These are phyloP conservation scores for Gentiana straminea DNA, from an alignment of 257 asterid genomes.

Conservation along the genomic window DNA sequence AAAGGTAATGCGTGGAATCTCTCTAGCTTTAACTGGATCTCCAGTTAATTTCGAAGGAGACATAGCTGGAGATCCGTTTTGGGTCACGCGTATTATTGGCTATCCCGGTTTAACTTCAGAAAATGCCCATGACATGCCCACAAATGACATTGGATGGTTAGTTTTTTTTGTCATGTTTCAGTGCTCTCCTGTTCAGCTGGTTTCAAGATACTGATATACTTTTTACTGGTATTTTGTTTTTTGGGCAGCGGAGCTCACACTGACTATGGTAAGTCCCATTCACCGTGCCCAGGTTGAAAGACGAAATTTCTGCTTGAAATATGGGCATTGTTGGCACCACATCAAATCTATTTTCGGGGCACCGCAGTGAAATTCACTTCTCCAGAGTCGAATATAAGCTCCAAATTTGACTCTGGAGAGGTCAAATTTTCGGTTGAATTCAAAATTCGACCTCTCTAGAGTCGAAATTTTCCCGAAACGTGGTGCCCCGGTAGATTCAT, in stretches of 20 bases:
- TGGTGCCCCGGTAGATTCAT: no score
- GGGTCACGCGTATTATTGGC: slow-evolving; percentile 91
- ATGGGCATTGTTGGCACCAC: no score
- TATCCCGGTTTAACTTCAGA: slow-evolving; percentile 44
- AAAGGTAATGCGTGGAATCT: slow-evolving; percentile 87
- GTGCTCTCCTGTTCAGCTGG: background rate
- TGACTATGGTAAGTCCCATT: slow-evolving; percentile 61
- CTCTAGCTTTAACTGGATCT: slow-evolving; percentile 67
- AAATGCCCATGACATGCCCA: slow-evolving; percentile 27
- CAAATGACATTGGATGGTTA: slow-evolving; percentile 69
- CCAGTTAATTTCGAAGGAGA: slow-evolving; percentile 53
- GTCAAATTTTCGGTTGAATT: no score
- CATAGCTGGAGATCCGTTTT: slow-evolving; percentile 87
- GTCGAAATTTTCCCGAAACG: no score
- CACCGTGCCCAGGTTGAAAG: background rate
- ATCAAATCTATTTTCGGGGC: no score
- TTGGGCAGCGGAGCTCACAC: slow-evolving; percentile 89
- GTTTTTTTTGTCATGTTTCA: background rate
- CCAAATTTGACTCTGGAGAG: no score
- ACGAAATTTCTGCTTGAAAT: background rate
- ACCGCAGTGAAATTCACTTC: no score
- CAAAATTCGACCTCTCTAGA: no score
- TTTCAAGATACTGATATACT: slow-evolving; percentile 9
- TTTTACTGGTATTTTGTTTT: slow-evolving; percentile 14
- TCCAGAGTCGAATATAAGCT: no score